Percentiles rank a stretch among this genome's conserved stretches.
Conservation (phyloP, 768 basidiomycete genomes). For the Rhodotorula kratochvilovae region DNA sequence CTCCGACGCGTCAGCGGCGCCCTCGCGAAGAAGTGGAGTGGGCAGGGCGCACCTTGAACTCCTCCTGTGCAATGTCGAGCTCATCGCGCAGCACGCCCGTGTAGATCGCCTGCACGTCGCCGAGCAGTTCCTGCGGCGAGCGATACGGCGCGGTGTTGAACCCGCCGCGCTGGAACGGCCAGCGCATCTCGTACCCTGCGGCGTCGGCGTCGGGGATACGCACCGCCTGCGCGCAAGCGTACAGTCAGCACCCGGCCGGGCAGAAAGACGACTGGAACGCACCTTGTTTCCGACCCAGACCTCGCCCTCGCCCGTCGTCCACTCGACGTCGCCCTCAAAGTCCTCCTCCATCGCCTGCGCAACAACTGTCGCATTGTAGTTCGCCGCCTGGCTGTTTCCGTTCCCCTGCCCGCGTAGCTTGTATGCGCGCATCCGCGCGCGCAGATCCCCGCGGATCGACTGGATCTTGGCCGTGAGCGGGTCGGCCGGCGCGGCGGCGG, state of each 20-base stretch:
- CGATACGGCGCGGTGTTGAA: slow-evolving; percentile 55
- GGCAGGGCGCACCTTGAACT: slow-evolving; percentile 58
- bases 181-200: slow-evolving; percentile 63
- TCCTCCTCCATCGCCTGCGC: slow-evolving; percentile 85
- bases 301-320: slow-evolving; percentile 57
- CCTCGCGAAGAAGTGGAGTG: not conserved
- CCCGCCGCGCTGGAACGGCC: slow-evolving; percentile 69
- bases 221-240: slow-evolving; percentile 6
- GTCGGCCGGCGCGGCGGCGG: not conserved
- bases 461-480: slow-evolving; percentile 1
- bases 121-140: slow-evolving; percentile 60
- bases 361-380: slow-evolving; percentile 74
- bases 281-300: slow-evolving; percentile 70
- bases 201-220: slow-evolving; percentile 21
- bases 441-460: slow-evolving; percentile 47
- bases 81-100: slow-evolving; percentile 59
- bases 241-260: not conserved
- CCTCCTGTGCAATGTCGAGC: slow-evolving; percentile 55
- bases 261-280: slow-evolving; percentile 5
- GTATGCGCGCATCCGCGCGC: slow-evolving; percentile 52
- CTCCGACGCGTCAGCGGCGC: not conserved
- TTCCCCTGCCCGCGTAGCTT: slow-evolving; percentile 58
- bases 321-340: slow-evolving; percentile 67
- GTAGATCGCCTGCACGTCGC: slow-evolving; percentile 72
- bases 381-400: slow-evolving; percentile 44